phyloP scores from a whole-genome alignment of 495 filamentous ascomycete species.

The Trichocladium uniseriatum region DNA sequence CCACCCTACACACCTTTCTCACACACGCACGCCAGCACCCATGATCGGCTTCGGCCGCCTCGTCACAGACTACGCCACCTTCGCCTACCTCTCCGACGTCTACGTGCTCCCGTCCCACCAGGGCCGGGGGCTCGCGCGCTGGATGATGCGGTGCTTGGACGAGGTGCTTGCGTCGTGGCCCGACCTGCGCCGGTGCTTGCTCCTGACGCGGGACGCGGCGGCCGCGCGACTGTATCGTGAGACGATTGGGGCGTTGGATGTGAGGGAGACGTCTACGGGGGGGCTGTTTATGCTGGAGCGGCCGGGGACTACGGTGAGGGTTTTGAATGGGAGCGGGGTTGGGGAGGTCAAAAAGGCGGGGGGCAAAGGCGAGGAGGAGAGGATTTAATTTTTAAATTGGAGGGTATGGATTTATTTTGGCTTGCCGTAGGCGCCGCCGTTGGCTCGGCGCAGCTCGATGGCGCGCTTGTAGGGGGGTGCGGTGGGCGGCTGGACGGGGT shows the following conservation, averaged over 20 bases:
- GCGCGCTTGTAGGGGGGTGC: conserved; percentile 91
- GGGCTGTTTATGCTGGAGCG: conserved; percentile 25
- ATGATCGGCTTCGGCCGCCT: conserved; percentile 54
- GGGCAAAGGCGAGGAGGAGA: neutral
- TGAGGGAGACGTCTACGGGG: conserved; percentile 21
- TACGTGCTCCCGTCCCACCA: conserved; percentile 50
- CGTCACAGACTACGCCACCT: conserved; percentile 54
- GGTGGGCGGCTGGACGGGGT: conserved; percentile 92
- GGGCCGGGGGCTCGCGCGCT: conserved; percentile 51
- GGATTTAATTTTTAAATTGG: neutral
- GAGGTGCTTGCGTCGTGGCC: conserved; percentile 49
- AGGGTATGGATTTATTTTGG: neutral
- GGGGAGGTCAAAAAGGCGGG: neutral
- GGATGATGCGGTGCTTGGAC: conserved; percentile 50
- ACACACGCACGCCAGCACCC: too few relatives aligned
- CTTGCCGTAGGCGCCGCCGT: conserved; percentile 71
- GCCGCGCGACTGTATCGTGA: conserved; percentile 40
- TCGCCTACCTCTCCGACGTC: conserved; percentile 63
- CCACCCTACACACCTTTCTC: too few relatives aligned
- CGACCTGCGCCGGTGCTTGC: conserved; percentile 44
- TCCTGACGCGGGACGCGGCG: conserved; percentile 36
- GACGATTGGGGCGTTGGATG: conserved; percentile 36
- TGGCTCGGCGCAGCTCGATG: conserved; percentile 68
- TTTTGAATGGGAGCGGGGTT: neutral
- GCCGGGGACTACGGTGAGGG: conserved; percentile 10